phyloP scores from a whole-genome alignment of 208 protist genomes.

The Leishmania gerbilli region DNA sequence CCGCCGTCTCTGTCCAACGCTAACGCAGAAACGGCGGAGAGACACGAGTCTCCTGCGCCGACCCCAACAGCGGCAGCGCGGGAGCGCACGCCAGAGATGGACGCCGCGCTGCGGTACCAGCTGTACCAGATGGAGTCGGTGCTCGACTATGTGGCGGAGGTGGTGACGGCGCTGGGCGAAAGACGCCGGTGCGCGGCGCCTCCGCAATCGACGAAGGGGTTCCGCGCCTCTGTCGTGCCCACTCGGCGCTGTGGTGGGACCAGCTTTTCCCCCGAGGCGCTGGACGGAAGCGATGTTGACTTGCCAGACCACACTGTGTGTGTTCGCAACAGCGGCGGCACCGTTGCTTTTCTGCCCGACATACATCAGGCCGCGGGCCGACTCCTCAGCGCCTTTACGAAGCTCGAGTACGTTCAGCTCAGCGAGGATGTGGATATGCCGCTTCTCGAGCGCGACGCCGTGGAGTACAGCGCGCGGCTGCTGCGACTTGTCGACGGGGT shows the following conservation, averaged over 20 bases:
- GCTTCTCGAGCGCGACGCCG: conserved; percentile 51
- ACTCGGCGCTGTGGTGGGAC: conserved; percentile 15
- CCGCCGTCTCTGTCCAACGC: neutral
- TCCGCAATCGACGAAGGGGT: conserved; percentile 42
- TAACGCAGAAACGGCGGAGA: neutral
- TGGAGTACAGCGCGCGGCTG: conserved; percentile 32
- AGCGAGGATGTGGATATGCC: conserved; percentile 36
- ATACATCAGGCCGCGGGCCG: conserved; percentile 44
- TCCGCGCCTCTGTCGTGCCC: conserved; percentile 56
- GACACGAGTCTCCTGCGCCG: neutral
- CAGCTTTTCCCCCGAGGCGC: neutral
- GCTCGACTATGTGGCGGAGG: conserved; percentile 59
- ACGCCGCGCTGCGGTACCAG: conserved; percentile 11
- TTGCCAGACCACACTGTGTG: neutral
- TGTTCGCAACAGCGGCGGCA: neutral
- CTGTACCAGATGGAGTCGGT: conserved; percentile 64
- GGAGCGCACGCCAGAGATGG: conserved; percentile 1
- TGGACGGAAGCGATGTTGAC: neutral
- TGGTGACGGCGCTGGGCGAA: conserved; percentile 41
- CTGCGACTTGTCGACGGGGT: conserved; percentile 51
- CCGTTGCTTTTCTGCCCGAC: conserved; percentile 43
- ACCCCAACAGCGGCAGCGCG: neutral
- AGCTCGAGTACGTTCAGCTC: conserved; percentile 65
- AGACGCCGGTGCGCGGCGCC: conserved; percentile 53
- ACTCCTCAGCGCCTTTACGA: conserved; percentile 58